Conservation (phyloP, 2,329 filamentous ascomycete species). For the Gaeumannomyces tritici region DNA sequence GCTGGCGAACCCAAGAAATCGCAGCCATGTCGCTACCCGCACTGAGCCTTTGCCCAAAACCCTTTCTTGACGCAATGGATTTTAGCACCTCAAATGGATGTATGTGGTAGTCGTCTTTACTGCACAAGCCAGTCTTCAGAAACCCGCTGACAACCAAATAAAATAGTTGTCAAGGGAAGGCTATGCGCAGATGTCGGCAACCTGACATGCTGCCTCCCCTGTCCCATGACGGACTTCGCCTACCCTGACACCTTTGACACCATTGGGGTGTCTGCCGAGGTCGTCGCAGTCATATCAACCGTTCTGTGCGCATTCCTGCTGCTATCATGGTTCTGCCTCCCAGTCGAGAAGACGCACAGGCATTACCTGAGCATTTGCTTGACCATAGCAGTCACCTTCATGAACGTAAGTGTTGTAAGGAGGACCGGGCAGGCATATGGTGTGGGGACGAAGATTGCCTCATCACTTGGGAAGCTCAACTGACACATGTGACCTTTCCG, state of each 20-base stretch:
- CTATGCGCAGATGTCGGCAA: slow-evolving; percentile 38
- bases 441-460: too few species aligned
- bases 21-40: background rate
- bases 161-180: slow-evolving; percentile 46
- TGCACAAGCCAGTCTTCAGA: background rate
- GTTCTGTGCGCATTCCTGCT: slow-evolving; percentile 67
- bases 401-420: slow-evolving; percentile 56
- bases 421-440: background rate
- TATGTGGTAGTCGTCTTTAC: slow-evolving; percentile 3
- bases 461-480: background rate
- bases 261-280: slow-evolving; percentile 62
- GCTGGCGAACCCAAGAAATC: background rate
- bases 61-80: background rate
- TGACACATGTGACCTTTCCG: slow-evolving; percentile 6
- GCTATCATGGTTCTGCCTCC: slow-evolving; percentile 68
- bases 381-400: slow-evolving; percentile 62
- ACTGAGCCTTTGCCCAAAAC: background rate
- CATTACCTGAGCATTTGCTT: slow-evolving; percentile 92
- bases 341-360: slow-evolving; percentile 79
- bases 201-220: slow-evolving; percentile 76
- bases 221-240: slow-evolving; percentile 73
- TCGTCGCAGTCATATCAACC: slow-evolving; percentile 69
- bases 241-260: slow-evolving; percentile 50
- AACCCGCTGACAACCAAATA: background rate
- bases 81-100: slow-evolving; percentile 8